Base-by-base conservation (phyloP, 305 asterid species). In the Galium porrigens region DNA sequence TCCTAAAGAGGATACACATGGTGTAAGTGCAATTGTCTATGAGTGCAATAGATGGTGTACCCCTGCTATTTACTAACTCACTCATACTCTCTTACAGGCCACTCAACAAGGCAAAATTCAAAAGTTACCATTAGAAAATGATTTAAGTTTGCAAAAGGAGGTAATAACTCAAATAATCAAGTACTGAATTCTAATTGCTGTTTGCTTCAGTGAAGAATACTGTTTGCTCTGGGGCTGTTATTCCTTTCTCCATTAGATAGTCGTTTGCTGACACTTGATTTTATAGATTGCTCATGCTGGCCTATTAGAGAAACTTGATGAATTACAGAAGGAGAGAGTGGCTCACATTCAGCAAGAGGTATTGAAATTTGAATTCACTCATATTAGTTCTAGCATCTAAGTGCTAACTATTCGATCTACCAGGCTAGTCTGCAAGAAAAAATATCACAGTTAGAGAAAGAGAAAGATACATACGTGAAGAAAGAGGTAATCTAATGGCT, bases 391-490 rank as follows among this genome's bases (percentile, higher is more conserved):
- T 55, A 64, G 48, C 54, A 22, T 44, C 61, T 17, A 15, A 55
- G 60, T 79, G 73, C 53, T 66, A 34, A 65, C 33, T 67, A 37
- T 58, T 68, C 57, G 29, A 63, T 68, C 36, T 69, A 48, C 49
- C 57, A 64, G 69, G 71, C 76, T 61, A 78, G 71, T 66, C 74
- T 79, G 36, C 81, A 74, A 72, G 87, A 77, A 75, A 79, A 73
- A 72, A 70, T 78, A 67, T 25, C 68, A 58, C 81, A 75, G 70
- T 73, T 76, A 75, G 82, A 74, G 52, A 77, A 73, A 61, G 86
- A 86, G 73, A 86, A 73, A 11, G 76, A 73, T 53, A 74, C 70
- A 22, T 61, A 77, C 44, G 52, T 73, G 72, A 68, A 68, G 63
- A 83, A 81, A 72, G 80, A 77, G 88, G 94, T 86, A 73, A 55